Percentiles rank a stretch among this genome's conserved stretches.
These are phyloP conservation scores for Colletotrichum tanaceti DNA, from an alignment of 2,329 filamentous ascomycete genomes.

Conservation along the genomic window DNA sequence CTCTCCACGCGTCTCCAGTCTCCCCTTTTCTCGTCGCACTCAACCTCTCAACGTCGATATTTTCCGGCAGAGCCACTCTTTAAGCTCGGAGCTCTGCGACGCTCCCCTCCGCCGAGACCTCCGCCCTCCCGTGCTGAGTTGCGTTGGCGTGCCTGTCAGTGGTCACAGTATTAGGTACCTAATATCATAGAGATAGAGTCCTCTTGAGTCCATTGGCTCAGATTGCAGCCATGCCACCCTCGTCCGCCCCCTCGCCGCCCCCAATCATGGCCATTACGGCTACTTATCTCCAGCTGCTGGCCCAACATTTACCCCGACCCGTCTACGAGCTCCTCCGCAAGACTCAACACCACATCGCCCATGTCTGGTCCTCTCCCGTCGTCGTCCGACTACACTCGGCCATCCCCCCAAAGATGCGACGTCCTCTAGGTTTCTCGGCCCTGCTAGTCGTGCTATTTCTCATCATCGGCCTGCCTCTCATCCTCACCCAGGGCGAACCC, in stretches of 20 bases:
- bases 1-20: conserved; percentile 8
- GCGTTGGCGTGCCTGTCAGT: background rate
- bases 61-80: conserved; percentile 30
- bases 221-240: conserved; percentile 28
- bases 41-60: conserved; percentile 21
- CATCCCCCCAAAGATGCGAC: conserved; percentile 35
- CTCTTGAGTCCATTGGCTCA: conserved; percentile 11
- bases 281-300: conserved; percentile 32
- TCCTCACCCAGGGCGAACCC: conserved; percentile 34
- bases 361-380: conserved; percentile 19
- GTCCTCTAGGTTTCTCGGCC: conserved; percentile 32
- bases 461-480: conserved; percentile 31
- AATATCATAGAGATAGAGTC: too few species aligned
- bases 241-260: conserved; percentile 21
- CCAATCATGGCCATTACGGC: conserved; percentile 37
- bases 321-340: conserved; percentile 27
- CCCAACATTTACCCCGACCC: conserved; percentile 34
- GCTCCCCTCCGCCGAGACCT: conserved; percentile 20
- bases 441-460: conserved; percentile 21
- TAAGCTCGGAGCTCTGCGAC: conserved; percentile 36
- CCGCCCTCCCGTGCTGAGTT: background rate
- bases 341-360: conserved; percentile 18
- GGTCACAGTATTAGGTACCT: too few species aligned
- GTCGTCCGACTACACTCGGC: conserved; percentile 27
- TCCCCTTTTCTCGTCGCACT: background rate